Conservation (phyloP, 352 stramenopile species). For the Phytophthora megakarya region DNA sequence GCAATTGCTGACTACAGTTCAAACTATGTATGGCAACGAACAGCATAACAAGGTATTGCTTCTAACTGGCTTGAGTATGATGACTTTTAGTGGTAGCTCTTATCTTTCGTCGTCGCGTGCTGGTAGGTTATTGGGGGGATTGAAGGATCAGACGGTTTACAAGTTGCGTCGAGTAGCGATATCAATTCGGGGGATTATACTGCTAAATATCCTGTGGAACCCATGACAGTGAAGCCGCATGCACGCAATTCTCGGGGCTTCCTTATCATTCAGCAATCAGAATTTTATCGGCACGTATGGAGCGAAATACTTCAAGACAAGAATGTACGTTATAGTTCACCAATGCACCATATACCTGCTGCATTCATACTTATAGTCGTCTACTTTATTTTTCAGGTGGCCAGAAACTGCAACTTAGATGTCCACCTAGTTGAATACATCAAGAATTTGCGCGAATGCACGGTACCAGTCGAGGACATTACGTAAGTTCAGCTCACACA, state of each 20-base stretch:
- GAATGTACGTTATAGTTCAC: slow-evolving; percentile 33
- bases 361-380: slow-evolving; percentile 1
- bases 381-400: slow-evolving; percentile 32
- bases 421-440: slow-evolving; percentile 73
- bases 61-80: slow-evolving; percentile 37
- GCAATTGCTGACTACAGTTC: slow-evolving; percentile 47
- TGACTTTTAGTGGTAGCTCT: not conserved
- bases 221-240: not conserved
- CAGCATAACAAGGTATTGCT: slow-evolving; percentile 38
- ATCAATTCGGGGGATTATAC: not conserved
- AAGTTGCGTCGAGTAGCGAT: not conserved
- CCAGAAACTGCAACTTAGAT: slow-evolving; percentile 43
- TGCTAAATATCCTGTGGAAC: not conserved
- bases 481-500: too few relatives aligned
- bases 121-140: slow-evolving; percentile 16
- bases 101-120: not conserved
- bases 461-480: slow-evolving; percentile 59
- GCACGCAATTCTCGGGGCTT: slow-evolving; percentile 51
- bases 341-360: not conserved
- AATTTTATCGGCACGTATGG: slow-evolving; percentile 69
- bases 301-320: slow-evolving; percentile 45
- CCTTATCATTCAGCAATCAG: slow-evolving; percentile 55
- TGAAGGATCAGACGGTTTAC: not conserved
- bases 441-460: slow-evolving; percentile 53
- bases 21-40: slow-evolving; percentile 49